phyloP scores from a whole-genome alignment of 2,329 filamentous ascomycete genomes.

The Colletotrichum sp. region DNA sequence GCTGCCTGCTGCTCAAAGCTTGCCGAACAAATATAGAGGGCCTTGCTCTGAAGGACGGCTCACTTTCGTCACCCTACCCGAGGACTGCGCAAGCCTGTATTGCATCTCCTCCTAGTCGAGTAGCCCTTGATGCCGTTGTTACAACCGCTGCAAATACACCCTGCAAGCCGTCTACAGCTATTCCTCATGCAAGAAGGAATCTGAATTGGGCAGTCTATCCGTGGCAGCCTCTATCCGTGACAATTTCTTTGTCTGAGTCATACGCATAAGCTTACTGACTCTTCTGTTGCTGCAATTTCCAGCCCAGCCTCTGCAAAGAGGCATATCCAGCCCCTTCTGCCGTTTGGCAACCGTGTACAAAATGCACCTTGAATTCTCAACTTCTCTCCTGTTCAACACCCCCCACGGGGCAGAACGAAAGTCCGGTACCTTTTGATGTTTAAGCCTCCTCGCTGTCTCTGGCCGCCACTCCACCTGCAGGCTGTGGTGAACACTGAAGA shows the following conservation, averaged over 20 bases:
- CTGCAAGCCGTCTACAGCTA: not conserved
- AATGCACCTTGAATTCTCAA: not conserved
- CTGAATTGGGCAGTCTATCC: not conserved
- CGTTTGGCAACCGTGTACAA: not conserved
- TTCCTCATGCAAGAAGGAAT: not conserved
- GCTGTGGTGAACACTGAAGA: not conserved
- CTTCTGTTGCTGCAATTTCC: not conserved
- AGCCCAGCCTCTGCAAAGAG: not conserved
- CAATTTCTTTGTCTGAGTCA: constrained; percentile 9
- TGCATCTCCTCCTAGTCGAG: not conserved
- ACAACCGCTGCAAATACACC: not conserved
- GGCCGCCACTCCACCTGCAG: not conserved
- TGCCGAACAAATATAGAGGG: not conserved
- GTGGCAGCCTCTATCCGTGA: constrained; percentile 1
- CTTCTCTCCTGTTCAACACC: not conserved
- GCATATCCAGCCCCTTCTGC: not conserved
- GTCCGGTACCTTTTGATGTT: not conserved
- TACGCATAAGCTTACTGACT: not conserved
- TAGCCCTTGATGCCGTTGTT: not conserved
- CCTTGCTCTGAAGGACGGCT: not conserved
- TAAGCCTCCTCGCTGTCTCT: not conserved
- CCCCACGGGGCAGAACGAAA: not conserved
- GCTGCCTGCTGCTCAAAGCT: not conserved
- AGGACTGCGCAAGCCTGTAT: not conserved
- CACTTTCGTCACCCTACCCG: not conserved